Conservation (phyloP, 2,329 filamentous ascomycete species). For the Chaetomiaceae sp. region DNA sequence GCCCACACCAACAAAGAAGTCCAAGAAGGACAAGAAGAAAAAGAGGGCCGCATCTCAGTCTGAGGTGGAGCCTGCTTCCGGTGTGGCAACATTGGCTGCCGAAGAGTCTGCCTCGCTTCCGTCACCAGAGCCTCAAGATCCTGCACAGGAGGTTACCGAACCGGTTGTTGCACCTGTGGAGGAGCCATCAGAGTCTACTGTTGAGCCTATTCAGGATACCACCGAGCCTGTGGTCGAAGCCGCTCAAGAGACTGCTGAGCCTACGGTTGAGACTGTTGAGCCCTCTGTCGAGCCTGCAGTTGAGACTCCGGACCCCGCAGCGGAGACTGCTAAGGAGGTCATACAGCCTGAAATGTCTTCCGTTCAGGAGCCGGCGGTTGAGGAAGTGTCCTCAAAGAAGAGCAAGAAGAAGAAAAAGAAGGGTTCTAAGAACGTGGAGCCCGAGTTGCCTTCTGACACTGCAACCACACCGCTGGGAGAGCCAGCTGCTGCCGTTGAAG, state of each 20-base stretch:
- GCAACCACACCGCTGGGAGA: slow-evolving; percentile 3
- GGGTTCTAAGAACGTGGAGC: slow-evolving; percentile 1
- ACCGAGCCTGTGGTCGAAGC: neutral
- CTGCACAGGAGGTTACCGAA: neutral
- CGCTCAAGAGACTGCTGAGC: neutral
- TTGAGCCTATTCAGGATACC: neutral
- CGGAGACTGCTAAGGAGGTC: neutral
- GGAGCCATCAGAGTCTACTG: neutral
- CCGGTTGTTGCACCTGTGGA: neutral
- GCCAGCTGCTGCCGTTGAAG: neutral
- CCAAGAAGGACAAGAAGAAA: slow-evolving; percentile 35
- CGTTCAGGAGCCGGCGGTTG: slow-evolving; percentile 3
- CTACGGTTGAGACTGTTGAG: no score
- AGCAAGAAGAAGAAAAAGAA: slow-evolving; percentile 32
- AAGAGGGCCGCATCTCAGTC: slow-evolving; percentile 24
- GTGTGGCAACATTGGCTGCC: neutral
- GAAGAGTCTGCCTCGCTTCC: neutral
- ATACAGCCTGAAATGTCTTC: neutral
- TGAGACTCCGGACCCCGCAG: neutral
- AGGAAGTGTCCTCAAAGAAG: slow-evolving; percentile 25
- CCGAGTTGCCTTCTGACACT: slow-evolving; percentile 1
- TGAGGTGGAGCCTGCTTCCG: slow-evolving; percentile 2
- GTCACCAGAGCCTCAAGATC: neutral
- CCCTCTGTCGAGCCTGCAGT: no score
- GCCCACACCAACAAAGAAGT: slow-evolving; percentile 14